phyloP scores from a whole-genome alignment of 148 eudicot genomes.

The Vaccinium corymbosum region DNA sequence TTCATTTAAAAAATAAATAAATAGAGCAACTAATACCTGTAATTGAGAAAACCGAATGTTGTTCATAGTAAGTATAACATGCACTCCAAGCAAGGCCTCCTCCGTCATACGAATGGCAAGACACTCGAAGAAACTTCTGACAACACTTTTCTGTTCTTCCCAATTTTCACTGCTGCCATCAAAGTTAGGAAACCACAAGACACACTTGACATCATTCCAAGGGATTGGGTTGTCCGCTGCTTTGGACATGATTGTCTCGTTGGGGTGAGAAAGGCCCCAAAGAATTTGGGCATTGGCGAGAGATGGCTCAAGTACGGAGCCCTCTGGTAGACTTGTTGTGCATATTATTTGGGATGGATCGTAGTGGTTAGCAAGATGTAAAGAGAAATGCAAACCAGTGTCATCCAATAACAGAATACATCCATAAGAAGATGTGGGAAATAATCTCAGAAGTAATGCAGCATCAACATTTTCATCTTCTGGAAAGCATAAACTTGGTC shows the following conservation, averaged over 20 bases:
- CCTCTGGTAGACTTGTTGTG: conserved; percentile 49
- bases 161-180: conserved; percentile 30
- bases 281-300: conserved; percentile 40
- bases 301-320: conserved; percentile 33
- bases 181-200: conserved; percentile 69
- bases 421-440: conserved; percentile 45
- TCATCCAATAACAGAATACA: conserved; percentile 64
- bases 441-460: conserved; percentile 36
- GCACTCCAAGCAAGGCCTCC: conserved; percentile 44
- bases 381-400: conserved; percentile 49
- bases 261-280: conserved; percentile 48
- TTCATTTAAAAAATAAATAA: background rate
- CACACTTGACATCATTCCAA: conserved; percentile 61
- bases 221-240: conserved; percentile 43
- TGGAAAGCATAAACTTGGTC: conserved; percentile 34
- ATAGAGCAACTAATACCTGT: conserved; percentile 52
- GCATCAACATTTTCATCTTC: conserved; percentile 54
- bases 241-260: conserved; percentile 35
- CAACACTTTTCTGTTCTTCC: conserved; percentile 46
- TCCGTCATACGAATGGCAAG: conserved; percentile 57
- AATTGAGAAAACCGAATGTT: conserved; percentile 76
- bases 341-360: conserved; percentile 54
- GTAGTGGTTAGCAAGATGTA: conserved; percentile 42
- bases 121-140: conserved; percentile 57
- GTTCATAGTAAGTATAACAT: conserved; percentile 64